A percentile compares a stretch with the other conserved stretches of the same genome.
These are phyloP conservation scores for Gynostemma pentaphyllum DNA, from an alignment of 306 rosid species.

Conservation along the genomic window DNA sequence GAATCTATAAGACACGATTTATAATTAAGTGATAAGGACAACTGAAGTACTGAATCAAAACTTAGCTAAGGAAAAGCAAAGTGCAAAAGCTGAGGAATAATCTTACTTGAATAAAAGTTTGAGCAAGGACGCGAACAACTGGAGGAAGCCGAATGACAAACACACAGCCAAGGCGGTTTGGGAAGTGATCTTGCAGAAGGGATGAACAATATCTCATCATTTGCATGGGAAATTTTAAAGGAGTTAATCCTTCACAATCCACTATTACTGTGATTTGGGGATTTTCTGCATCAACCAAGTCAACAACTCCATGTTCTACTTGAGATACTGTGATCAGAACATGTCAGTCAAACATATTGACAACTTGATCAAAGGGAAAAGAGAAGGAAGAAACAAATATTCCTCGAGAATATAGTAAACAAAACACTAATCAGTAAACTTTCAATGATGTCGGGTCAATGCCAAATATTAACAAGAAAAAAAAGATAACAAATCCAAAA, in stretches of 20 bases:
- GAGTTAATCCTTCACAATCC: constrained; percentile 92
- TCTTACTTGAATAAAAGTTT: constrained; percentile 71
- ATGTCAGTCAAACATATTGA: constrained; percentile 14
- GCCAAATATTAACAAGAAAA: background rate
- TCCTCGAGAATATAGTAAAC: background rate
- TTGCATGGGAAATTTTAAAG: constrained; percentile 81
- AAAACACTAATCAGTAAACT: background rate
- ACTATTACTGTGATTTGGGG: constrained; percentile 75
- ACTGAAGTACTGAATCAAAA: background rate
- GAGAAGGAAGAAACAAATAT: background rate
- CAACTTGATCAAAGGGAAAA: constrained; percentile 3
- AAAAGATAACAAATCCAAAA: background rate
- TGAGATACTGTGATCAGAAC: constrained; percentile 71
- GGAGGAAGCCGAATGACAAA: constrained; percentile 76
- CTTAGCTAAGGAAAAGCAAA: background rate
- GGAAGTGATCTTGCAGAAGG: constrained; percentile 90
- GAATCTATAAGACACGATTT: constrained; percentile 34
- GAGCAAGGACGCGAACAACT: constrained; percentile 69
- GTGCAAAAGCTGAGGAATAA: constrained; percentile 5
- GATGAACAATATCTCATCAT: constrained; percentile 71
- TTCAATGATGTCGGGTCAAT: background rate
- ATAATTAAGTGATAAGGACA: background rate
- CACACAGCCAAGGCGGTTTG: constrained; percentile 87
- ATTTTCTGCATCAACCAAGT: constrained; percentile 50
- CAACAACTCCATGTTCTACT: constrained; percentile 73